Conservation (phyloP, 805 yeast genomes). For the Isabelozyma rhagii region DNA sequence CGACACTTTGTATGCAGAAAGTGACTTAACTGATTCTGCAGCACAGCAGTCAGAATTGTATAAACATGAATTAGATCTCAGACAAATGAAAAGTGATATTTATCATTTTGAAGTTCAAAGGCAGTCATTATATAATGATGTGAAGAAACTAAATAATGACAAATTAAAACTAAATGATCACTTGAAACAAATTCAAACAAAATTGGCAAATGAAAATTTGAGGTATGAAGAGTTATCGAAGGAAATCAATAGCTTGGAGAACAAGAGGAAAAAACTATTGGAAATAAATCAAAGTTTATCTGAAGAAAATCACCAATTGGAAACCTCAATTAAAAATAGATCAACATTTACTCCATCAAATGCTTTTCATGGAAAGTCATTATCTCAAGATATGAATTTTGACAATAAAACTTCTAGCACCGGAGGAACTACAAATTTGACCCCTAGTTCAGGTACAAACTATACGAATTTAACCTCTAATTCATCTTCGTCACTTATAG, state of each 20-base stretch:
- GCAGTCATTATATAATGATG: slow-evolving; percentile 20
- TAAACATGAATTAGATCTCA: slow-evolving; percentile 1
- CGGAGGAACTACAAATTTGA: background rate
- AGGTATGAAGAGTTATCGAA: slow-evolving; percentile 41
- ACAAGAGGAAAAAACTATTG: slow-evolving; percentile 43
- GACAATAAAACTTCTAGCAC: slow-evolving; percentile 1
- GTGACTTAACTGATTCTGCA: background rate
- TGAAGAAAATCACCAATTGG: slow-evolving; percentile 16
- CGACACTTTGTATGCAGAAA: slow-evolving; percentile 33
- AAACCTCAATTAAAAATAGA: slow-evolving; percentile 1
- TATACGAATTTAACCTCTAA: slow-evolving; percentile 7
- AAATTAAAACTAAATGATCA: slow-evolving; percentile 28
- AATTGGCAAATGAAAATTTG: slow-evolving; percentile 38
- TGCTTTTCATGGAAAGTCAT: background rate
- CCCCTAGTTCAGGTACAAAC: background rate
- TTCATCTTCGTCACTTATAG: slow-evolving; percentile 14
- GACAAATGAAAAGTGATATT: slow-evolving; percentile 33
- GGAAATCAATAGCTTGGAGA: slow-evolving; percentile 52
- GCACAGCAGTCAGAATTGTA: background rate
- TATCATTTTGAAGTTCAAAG: slow-evolving; percentile 27
- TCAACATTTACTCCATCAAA: background rate
- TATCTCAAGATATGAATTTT: background rate
- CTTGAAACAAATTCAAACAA: slow-evolving; percentile 38
- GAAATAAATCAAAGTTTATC: slow-evolving; percentile 20
- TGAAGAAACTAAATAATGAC: slow-evolving; percentile 24